These are phyloP conservation scores for Lasiodiplodia hormozganensis DNA, from an alignment of 2,329 filamentous ascomycete genomes.

Conservation along the genomic window DNA sequence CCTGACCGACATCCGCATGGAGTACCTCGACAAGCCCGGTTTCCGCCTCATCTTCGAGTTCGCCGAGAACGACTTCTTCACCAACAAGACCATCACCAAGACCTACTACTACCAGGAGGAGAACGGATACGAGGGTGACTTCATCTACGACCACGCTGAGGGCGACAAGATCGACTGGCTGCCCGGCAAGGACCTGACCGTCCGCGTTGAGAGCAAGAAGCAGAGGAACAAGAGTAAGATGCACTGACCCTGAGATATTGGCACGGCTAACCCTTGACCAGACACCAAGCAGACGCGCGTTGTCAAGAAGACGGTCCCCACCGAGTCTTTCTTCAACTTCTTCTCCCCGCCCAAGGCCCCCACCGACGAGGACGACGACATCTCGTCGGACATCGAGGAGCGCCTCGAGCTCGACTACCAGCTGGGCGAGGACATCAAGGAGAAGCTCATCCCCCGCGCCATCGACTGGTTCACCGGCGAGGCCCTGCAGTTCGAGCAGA, in stretches of 20 bases:
- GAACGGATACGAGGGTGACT: conserved; percentile 97
- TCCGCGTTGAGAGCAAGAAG: conserved; percentile 98
- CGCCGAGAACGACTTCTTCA: conserved; percentile 92
- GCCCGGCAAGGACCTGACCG: conserved; percentile 87
- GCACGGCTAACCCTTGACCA: conserved; percentile 47
- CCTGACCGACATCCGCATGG: conserved; percentile 94
- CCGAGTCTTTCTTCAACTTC: conserved; percentile 98
- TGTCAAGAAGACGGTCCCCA: conserved; percentile 98
- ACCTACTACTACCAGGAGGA: conserved; percentile 99
- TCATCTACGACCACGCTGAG: conserved; percentile 99
- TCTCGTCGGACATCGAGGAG: conserved; percentile 91
- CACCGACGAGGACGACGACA: conserved; percentile 75
- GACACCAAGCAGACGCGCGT: conserved; percentile 99
- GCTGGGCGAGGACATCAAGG: conserved; percentile 98
- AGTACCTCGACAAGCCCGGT: conserved; percentile 97
- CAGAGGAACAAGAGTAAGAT: conserved; percentile 97
- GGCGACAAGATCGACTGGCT: conserved; percentile 99
- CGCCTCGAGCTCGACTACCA: conserved; percentile 98
- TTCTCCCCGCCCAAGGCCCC: conserved; percentile 94
- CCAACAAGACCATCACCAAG: conserved; percentile 96
- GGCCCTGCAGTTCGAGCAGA: conserved; percentile 93
- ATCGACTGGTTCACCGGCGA: conserved; percentile 99
- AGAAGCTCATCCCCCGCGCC: conserved; percentile 97
- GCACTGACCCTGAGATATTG: background rate
- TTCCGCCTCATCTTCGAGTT: conserved; percentile 99